Evolutionary conservation across 2,329 filamentous ascomycete genomes (phyloP), one percentile per base, ranked within the genome.

Genomic region (Microdochium nivale): DNA sequence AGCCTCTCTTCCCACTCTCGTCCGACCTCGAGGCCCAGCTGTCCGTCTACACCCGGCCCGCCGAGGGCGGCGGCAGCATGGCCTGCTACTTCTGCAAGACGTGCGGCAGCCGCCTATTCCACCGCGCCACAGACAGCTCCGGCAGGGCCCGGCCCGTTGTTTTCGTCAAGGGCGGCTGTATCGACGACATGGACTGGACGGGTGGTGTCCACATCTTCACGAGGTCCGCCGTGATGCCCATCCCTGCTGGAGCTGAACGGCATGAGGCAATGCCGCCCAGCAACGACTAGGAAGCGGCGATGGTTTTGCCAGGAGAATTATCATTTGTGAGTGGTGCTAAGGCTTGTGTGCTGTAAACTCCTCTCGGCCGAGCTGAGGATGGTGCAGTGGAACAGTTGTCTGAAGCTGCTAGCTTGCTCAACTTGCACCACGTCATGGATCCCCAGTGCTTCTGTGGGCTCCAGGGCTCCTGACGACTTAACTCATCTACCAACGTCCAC

Each of bases 91-190:
- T 65, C 53, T 65, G 63, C 51, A 24, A 52, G 8, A 59, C 55
- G 2, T 76, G 73, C 58, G 75, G 75, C 10, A 68, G 67, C n/a
- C 69, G 75, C 13, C 50, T 78, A n/a, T 59, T 77, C 25, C 76
- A 79, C 54, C 69, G 71, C 46, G 62, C 67, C 40, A 60, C 68
- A 23, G 57, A 67, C 7, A 54, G 62, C 1, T 67, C 73, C 52
- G 73, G 74, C 2, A 62, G 55, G 3, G 62, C 67, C 3, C 61
- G 66, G 24, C 30, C 62, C 0, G 71, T 66, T 0, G 53, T 77
- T 9, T 71, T 66, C 21, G 60, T 79, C 55, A 79, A 78, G 61
- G 76, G 71, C 3, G 75, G 76, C 0, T 65, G 68, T 11, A 54
- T 77, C 16, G 59, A 72, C 21, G 73, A 69, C 0, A 56, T 78